Evolutionary conservation across 352 stramenopile genomes (phyloP).

Genomic region (Pythium inflatum): DNA sequence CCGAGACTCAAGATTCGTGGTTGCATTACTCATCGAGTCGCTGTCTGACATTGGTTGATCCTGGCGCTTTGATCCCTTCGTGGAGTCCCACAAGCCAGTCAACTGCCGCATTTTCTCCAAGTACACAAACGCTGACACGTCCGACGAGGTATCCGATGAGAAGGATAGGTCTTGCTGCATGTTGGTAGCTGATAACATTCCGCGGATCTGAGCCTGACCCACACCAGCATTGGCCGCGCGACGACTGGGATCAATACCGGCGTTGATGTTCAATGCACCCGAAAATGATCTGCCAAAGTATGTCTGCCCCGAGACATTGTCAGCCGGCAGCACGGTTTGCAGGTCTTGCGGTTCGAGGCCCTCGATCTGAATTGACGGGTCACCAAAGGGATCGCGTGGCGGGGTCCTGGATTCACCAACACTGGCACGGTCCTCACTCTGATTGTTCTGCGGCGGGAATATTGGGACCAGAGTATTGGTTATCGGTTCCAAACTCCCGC

Average conservation of each 20-base stretch:
- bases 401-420: not conserved
- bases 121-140: conserved; percentile 29
- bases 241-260: not conserved
- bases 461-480: conserved; percentile 69
- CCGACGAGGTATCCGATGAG: conserved; percentile 30
- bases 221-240: not conserved
- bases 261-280: no score
- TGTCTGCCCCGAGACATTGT: no score
- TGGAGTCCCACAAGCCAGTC: not conserved
- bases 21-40: not conserved
- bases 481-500: conserved; percentile 43
- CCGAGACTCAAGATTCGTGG: no score
- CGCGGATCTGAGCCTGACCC: not conserved
- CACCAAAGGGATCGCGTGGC: not conserved
- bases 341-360: conserved; percentile 13
- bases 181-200: not conserved
- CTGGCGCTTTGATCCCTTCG: not conserved
- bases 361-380: conserved; percentile 12
- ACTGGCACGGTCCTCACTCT: not conserved
- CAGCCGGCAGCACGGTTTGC: no score
- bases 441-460: conserved; percentile 48
- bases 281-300: no score
- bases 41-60: not conserved
- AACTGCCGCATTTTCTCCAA: conserved; percentile 24
- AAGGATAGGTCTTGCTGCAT: conserved; percentile 17